Base-by-base conservation (phyloP, 1,284 basidiomycete species). In the Tetrapyrgos nigripes region DNA sequence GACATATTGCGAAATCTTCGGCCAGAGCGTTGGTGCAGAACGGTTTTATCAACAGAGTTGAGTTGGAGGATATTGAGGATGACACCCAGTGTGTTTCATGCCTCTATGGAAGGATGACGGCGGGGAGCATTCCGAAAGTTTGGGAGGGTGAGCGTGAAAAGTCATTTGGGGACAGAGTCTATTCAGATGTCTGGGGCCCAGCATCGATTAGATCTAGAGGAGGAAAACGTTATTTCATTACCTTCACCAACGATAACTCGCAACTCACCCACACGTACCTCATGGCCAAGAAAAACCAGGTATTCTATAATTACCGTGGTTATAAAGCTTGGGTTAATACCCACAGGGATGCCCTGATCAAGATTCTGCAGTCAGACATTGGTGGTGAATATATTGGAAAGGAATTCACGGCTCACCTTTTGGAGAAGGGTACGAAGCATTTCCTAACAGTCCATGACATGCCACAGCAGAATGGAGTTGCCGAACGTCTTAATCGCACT, bases 171-270 rank as follows among this genome's bases (percentile, higher is more conserved):
- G n/a, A n/a, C n/a, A n/a, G n/a, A n/a, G n/a, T n/a, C n/a, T n/a
- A n/a, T n/a, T n/a, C n/a, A n/a, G n/a, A n/a, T n/a, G n/a, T n/a
- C n/a, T n/a, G n/a, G n/a, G n/a, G n/a, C n/a, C n/a, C n/a, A n/a
- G n/a, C n/a, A n/a, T n/a, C n/a, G n/a, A n/a, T n/a, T n/a, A n/a
- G n/a, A n/a, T n/a, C n/a, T n/a, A n/a, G n/a, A n/a, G n/a, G n/a
- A n/a, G n/a, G n/a, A n/a, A n/a, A n/a, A n/a, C n/a, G n/a, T 2
- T 77, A 75, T 55, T 69, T 63, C 40, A 56, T 67, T 17, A 62
- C 64, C 0, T 72, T 71, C 61, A 74, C 66, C 3, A 71, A 76
- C 50, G 66, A 64, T 46, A 24, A 44, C 0, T 62, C 62, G 0
- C 62, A 69, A 1, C 55, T 50, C 10, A 62, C 64, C 50, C 50